Percentiles rank a stretch among this genome's conserved stretches.
phyloP scores from a whole-genome alignment of 176 grass and related monocot genomes.

The Carex myosuroides region DNA sequence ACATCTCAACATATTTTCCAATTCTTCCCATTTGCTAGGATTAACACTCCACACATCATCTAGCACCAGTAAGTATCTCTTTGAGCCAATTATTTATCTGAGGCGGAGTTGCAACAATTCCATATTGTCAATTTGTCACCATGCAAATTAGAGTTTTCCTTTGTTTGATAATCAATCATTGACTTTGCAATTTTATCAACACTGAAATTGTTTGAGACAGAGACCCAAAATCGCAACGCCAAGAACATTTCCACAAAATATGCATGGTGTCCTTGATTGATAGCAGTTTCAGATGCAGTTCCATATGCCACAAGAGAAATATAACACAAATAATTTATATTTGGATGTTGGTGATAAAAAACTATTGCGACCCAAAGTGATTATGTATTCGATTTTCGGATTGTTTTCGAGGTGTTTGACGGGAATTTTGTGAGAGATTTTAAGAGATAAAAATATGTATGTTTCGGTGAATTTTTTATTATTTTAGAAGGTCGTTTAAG shows the following conservation, averaged over 20 bases:
- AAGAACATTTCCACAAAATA: slow-evolving; percentile 11
- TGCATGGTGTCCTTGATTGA: no score
- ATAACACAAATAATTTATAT: no score
- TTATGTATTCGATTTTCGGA: no score
- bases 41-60: background rate
- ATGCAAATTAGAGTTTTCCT: background rate
- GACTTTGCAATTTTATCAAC: background rate
- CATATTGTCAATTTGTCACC: background rate
- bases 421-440: no score
- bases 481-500: no score
- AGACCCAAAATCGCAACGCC: slow-evolving; percentile 20
- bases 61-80: background rate
- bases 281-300: no score
- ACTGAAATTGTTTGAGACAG: slow-evolving; percentile 26
- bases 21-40: slow-evolving; percentile 1
- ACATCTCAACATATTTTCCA: slow-evolving; percentile 4
- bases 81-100: background rate
- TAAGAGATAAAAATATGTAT: no score
- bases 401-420: no score
- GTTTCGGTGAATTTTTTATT: no score
- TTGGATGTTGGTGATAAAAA: no score
- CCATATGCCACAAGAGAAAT: no score
- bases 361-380: no score
- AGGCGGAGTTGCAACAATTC: background rate
- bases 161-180: background rate